Evolutionary conservation across 2,329 filamentous ascomycete species (phyloP).

Genomic region (Botryotinia calthae): DNA sequence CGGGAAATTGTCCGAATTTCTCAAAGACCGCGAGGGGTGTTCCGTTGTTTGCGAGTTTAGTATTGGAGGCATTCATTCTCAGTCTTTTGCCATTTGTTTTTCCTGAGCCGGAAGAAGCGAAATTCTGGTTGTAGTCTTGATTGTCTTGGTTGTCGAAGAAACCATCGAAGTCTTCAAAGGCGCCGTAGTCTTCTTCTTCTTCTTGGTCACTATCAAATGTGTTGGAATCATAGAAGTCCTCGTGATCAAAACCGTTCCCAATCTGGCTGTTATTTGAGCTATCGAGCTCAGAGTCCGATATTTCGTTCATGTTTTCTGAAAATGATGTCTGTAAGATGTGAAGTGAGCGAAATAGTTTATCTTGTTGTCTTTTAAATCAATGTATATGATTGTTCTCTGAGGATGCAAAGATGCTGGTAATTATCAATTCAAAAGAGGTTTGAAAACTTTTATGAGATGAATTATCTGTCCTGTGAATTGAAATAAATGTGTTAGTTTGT

Average conservation of each 20-base stretch:
- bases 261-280: background rate
- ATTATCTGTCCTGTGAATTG: background rate
- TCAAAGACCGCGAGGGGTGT: background rate
- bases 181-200: background rate
- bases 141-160: background rate
- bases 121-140: background rate
- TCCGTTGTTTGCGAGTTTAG: background rate
- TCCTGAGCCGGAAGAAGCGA: background rate
- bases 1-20: background rate
- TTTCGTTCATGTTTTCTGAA: background rate
- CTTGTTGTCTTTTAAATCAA: background rate
- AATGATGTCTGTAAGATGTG: background rate
- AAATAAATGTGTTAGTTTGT: background rate
- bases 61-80: too few relatives aligned
- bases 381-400: background rate
- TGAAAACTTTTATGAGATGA: background rate
- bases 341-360: background rate
- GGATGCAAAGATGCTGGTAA: background rate
- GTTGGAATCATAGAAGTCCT: background rate
- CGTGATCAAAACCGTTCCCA: background rate
- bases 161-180: background rate
- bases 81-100: background rate
- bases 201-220: background rate
- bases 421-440: background rate
- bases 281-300: background rate